A percentile compares a stretch with the other conserved stretches of the same genome.
These are phyloP conservation scores for Limtongia smithiae DNA, from an alignment of 805 yeast species.

Conservation along the genomic window DNA sequence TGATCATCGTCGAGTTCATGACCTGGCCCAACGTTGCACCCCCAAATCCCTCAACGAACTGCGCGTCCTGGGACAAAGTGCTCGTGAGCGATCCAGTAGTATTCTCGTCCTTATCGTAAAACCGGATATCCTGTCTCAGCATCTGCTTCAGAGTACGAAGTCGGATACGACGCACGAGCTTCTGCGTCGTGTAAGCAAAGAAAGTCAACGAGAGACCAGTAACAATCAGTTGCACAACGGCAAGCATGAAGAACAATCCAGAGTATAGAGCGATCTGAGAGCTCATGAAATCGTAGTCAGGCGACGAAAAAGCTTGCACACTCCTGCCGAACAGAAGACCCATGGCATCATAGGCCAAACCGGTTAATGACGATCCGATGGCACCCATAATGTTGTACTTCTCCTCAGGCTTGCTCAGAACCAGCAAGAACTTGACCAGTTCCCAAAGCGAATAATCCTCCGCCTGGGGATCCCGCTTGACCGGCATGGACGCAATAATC, in stretches of 20 bases:
- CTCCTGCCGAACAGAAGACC: constrained; percentile 26
- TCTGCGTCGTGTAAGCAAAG: constrained; percentile 33
- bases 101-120: constrained; percentile 39
- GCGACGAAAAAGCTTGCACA: constrained; percentile 6
- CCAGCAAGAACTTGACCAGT: constrained; percentile 5
- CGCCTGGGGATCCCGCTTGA: not conserved
- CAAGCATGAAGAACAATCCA: constrained; percentile 22
- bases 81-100: constrained; percentile 41
- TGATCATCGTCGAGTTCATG: constrained; percentile 40
- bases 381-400: constrained; percentile 8
- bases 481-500: not conserved
- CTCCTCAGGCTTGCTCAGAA: constrained; percentile 7
- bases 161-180: constrained; percentile 39
- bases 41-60: constrained; percentile 33
- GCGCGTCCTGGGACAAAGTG: constrained; percentile 42
- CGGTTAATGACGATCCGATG: constrained; percentile 34
- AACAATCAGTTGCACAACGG: constrained; percentile 9
- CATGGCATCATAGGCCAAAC: constrained; percentile 40
- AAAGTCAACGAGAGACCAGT: constrained; percentile 15
- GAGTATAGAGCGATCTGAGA: constrained; percentile 12
- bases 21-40: constrained; percentile 34
- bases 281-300: constrained; percentile 28
- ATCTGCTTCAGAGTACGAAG: constrained; percentile 36
- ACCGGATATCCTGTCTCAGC: constrained; percentile 40
- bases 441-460: constrained; percentile 12